Evolutionary conservation across 2,329 filamentous ascomycete genomes (phyloP).

Genomic region (Botryotinia calthae): DNA sequence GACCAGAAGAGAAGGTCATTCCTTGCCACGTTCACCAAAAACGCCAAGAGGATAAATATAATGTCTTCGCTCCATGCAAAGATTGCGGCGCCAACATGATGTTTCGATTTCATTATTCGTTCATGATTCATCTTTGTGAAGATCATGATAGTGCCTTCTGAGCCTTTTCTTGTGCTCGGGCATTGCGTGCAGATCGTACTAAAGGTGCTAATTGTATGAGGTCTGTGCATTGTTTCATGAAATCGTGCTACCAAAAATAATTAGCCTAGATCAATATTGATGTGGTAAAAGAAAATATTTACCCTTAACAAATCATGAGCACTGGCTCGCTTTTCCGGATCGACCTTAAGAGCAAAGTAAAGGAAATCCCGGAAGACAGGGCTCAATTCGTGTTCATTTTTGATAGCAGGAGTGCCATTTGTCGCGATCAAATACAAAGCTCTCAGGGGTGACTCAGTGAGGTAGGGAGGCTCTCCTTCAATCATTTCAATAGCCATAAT

Average conservation of each 20-base stretch:
- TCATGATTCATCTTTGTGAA: conserved; percentile 4
- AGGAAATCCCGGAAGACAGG: conserved; percentile 87
- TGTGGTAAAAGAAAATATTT: conserved; percentile 43
- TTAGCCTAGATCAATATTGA: conserved; percentile 1
- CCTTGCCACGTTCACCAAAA: conserved; percentile 6
- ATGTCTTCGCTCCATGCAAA: conserved; percentile 14
- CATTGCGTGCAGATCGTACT: conserved; percentile 80
- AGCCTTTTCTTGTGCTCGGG: conserved; percentile 80
- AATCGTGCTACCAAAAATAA: conserved; percentile 61
- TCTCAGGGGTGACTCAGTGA: conserved; percentile 90
- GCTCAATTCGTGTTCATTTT: conserved; percentile 82
- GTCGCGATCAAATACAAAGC: conserved; percentile 96
- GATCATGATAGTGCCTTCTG: conserved; percentile 51
- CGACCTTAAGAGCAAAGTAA: conserved; percentile 89
- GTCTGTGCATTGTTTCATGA: conserved; percentile 75
- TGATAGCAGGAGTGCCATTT: conserved; percentile 91
- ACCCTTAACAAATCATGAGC: conserved; percentile 92
- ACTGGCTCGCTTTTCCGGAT: conserved; percentile 93
- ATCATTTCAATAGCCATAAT: conserved; percentile 99
- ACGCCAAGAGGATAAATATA: conserved; percentile 12
- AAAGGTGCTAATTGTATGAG: conserved; percentile 77
- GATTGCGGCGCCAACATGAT: conserved; percentile 18
- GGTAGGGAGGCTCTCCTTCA: conserved; percentile 93
- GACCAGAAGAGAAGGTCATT: conserved; percentile 1
- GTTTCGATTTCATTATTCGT: conserved; percentile 20